A percentile compares a stretch with the other conserved stretches of the same genome.
phyloP scores from a whole-genome alignment of 225 moss, liverwort and hornwort genomes.

The Pseudisothecium myosuroides region DNA sequence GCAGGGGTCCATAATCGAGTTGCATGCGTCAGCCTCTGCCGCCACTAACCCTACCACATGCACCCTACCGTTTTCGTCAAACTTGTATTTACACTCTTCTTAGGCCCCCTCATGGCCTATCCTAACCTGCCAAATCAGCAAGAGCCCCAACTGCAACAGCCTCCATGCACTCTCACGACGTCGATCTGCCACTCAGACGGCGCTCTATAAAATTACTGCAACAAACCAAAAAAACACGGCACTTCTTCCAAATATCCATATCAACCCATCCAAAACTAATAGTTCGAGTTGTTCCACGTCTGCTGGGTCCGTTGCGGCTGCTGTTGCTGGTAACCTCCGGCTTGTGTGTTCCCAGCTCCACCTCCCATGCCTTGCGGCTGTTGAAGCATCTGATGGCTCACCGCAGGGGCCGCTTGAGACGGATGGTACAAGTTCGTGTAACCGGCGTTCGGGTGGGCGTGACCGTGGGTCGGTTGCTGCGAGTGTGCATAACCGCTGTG shows the following conservation, averaged over 20 bases:
- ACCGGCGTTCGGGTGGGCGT: slow-evolving; percentile 51
- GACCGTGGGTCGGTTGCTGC: slow-evolving; percentile 74
- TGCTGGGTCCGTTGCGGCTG: slow-evolving; percentile 90
- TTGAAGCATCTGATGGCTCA: slow-evolving; percentile 81
- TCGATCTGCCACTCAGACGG: slow-evolving; percentile 3
- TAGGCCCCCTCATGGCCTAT: slow-evolving; percentile 4
- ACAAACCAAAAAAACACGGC: not conserved
- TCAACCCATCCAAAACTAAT: not conserved
- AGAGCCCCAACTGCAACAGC: slow-evolving; percentile 18
- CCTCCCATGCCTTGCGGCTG: slow-evolving; percentile 76
- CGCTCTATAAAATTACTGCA: not conserved
- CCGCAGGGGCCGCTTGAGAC: slow-evolving; percentile 61
- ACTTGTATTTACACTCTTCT: slow-evolving; percentile 58
- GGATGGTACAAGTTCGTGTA: slow-evolving; percentile 85
- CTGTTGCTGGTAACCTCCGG: slow-evolving; percentile 59
- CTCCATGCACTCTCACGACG: not conserved
- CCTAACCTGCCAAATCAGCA: slow-evolving; percentile 43
- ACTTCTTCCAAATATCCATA: not conserved
- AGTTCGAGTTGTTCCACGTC: slow-evolving; percentile 66
- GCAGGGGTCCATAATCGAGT: not conserved
- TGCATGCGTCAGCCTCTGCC: not conserved
- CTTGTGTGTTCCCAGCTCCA: slow-evolving; percentile 48
- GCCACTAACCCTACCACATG: not conserved
- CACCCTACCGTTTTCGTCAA: slow-evolving; percentile 15
- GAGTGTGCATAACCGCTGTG: slow-evolving; percentile 69